Evolutionary conservation across 2,329 filamentous ascomycete species (phyloP).

Genomic region (Aspergillus fischeri): DNA sequence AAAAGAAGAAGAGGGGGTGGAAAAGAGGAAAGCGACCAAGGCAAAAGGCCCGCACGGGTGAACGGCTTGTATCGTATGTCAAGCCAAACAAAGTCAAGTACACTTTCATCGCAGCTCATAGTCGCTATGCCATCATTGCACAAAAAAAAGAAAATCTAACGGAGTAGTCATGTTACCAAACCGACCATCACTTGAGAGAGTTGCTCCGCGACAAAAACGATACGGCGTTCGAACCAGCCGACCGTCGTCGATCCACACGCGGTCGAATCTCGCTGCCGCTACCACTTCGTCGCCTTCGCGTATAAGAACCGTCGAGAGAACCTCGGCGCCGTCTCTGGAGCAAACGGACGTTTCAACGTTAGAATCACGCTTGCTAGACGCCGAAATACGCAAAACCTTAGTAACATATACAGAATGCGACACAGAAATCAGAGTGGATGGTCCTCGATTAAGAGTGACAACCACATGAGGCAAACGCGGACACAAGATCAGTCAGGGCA

Average conservation of each 20-base stretch:
- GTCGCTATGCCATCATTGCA: conserved; percentile 36
- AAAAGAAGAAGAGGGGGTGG: conserved; percentile 28
- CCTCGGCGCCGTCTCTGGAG: conserved; percentile 45
- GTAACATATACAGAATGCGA: conserved; percentile 30
- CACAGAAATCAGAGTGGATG: conserved; percentile 14
- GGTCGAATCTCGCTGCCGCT: conserved; percentile 41
- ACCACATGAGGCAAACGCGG: conserved; percentile 19
- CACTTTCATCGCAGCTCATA: conserved; percentile 33
- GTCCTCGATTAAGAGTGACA: conserved; percentile 12
- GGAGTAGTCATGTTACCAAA: conserved; percentile 15
- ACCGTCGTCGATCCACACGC: conserved; percentile 36
- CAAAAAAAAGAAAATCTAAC: conserved; percentile 19
- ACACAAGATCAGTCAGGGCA: conserved; percentile 22
- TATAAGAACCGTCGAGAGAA: conserved; percentile 31
- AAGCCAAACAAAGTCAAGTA: conserved; percentile 26
- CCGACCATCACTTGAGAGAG: conserved; percentile 34
- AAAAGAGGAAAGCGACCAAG: conserved; percentile 15
- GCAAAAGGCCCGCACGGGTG: conserved; percentile 16
- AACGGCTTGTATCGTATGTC: conserved; percentile 20
- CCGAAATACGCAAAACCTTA: conserved; percentile 35
- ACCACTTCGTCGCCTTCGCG: conserved; percentile 39
- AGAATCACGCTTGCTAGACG: conserved; percentile 45
- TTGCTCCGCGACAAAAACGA: conserved; percentile 40
- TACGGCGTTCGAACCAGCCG: conserved; percentile 34
- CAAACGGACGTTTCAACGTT: conserved; percentile 42